A percentile compares a stretch with the other conserved stretches of the same genome.
Evolutionary conservation across 1,284 basidiomycete genomes (phyloP).

Genomic region (Meira nashicola): DNA sequence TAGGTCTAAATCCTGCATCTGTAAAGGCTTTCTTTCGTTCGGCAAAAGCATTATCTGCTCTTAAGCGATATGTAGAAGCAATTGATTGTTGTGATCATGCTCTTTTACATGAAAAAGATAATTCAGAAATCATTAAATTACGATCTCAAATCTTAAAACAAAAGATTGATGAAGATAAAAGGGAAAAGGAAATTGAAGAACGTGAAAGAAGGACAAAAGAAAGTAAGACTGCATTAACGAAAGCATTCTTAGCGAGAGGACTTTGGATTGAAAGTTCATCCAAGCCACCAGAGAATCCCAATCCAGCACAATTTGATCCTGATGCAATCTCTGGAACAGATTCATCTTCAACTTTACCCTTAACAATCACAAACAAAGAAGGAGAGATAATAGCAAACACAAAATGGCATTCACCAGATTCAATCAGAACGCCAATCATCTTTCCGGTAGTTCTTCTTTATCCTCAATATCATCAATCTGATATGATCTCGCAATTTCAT

Average conservation of each 20-base stretch:
- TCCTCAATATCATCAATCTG: conserved; percentile 79
- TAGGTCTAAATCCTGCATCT: conserved; percentile 56
- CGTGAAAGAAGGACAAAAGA: conserved; percentile 58
- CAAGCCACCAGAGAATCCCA: conserved; percentile 60
- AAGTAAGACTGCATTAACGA: conserved; percentile 57
- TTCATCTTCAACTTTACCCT: conserved; percentile 30
- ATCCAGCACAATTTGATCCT: conserved; percentile 58
- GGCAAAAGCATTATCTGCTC: conserved; percentile 31
- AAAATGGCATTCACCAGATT: conserved; percentile 38
- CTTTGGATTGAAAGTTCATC: conserved; percentile 38
- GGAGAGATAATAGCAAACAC: background rate
- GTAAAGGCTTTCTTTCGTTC: conserved; percentile 48
- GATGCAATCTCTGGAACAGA: conserved; percentile 37
- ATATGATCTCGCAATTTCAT: conserved; percentile 78
- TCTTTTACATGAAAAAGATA: conserved; percentile 17
- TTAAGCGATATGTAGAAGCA: conserved; percentile 35
- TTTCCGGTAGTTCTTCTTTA: conserved; percentile 89
- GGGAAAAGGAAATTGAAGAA: conserved; percentile 58
- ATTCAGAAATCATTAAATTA: conserved; percentile 29
- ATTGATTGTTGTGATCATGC: conserved; percentile 34
- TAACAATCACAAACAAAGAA: conserved; percentile 20
- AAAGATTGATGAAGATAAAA: conserved; percentile 56
- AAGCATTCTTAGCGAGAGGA: conserved; percentile 62
- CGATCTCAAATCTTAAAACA: conserved; percentile 24
- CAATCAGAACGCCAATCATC: conserved; percentile 63